These are phyloP conservation scores for Kwoniella dendrophila DNA, from an alignment of 768 basidiomycete genomes.

Conservation along the genomic window DNA sequence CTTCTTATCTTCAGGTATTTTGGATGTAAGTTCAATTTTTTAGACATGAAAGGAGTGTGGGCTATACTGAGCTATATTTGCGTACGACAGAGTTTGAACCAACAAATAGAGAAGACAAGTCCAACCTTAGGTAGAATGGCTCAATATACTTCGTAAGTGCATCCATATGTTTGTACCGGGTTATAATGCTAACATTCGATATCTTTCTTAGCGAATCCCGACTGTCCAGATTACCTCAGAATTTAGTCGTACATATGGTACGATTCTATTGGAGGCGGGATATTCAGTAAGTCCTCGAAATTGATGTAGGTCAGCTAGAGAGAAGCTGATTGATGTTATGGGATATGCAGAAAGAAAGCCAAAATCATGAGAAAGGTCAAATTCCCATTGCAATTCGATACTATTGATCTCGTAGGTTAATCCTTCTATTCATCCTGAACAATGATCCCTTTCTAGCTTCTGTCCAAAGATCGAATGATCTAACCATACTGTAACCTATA, in stretches of 20 bases:
- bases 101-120: constrained; percentile 81
- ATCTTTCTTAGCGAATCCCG: constrained; percentile 62
- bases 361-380: constrained; percentile 97
- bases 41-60: constrained; percentile 20
- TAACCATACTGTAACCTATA: constrained; percentile 21
- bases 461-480: background rate
- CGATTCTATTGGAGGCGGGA: constrained; percentile 94
- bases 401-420: constrained; percentile 65
- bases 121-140: constrained; percentile 78
- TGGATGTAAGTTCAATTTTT: constrained; percentile 63
- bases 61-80: background rate
- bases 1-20: constrained; percentile 82
- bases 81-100: constrained; percentile 70
- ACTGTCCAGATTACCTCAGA: constrained; percentile 78
- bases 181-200: background rate
- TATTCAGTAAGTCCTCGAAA: constrained; percentile 59
- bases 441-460: background rate
- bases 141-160: constrained; percentile 66
- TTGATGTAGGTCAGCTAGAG: background rate
- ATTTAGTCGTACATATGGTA: constrained; percentile 80
- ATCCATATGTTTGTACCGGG: background rate
- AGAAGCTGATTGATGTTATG: background rate
- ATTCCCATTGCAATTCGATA: constrained; percentile 86
- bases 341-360: constrained; percentile 64
- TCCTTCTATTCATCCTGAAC: background rate